A percentile compares a stretch with the other conserved stretches of the same genome.
Conservation (phyloP, 2,329 filamentous ascomycete genomes). For the Leptoxyphium fumago region DNA sequence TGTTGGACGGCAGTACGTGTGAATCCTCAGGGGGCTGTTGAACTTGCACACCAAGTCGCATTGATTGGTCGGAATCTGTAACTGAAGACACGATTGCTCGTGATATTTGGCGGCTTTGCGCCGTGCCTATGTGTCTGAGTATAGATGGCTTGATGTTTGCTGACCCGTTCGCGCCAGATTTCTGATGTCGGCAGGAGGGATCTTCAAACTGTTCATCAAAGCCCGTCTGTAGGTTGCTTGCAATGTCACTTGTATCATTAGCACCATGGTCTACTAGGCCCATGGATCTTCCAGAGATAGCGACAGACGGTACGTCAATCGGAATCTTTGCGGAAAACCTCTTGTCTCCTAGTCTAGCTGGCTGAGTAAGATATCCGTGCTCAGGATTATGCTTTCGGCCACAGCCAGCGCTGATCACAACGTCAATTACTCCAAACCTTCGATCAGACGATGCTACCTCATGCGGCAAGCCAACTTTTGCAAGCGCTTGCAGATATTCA, state of each 20-base stretch:
- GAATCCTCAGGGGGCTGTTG: too few relatives aligned
- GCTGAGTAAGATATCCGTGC: slow-evolving; percentile 8
- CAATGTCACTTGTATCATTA: slow-evolving; percentile 1
- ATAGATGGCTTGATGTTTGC: too few relatives aligned
- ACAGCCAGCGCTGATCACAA: slow-evolving; percentile 14
- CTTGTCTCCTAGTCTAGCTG: slow-evolving; percentile 8
- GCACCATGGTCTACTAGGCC: background rate
- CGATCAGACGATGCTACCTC: slow-evolving; percentile 13
- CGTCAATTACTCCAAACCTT: slow-evolving; percentile 17
- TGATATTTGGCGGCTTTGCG: too few relatives aligned
- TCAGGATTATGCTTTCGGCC: slow-evolving; percentile 14
- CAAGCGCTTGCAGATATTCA: slow-evolving; percentile 24
- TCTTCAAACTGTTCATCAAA: background rate
- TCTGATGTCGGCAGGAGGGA: too few relatives aligned
- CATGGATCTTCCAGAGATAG: slow-evolving; percentile 2
- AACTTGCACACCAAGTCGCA: too few relatives aligned
- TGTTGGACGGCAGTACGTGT: too few relatives aligned
- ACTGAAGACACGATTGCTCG: too few relatives aligned
- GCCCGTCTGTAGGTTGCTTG: slow-evolving; percentile 2
- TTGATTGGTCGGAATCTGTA: too few relatives aligned
- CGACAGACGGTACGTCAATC: background rate
- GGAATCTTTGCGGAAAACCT: background rate
- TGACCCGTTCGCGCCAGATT: too few relatives aligned
- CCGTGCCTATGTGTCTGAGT: too few relatives aligned
- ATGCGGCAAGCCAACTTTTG: slow-evolving; percentile 23